Conservation (phyloP, 1,139 yeast genomes). For the Wickerhamomyces sp. region DNA sequence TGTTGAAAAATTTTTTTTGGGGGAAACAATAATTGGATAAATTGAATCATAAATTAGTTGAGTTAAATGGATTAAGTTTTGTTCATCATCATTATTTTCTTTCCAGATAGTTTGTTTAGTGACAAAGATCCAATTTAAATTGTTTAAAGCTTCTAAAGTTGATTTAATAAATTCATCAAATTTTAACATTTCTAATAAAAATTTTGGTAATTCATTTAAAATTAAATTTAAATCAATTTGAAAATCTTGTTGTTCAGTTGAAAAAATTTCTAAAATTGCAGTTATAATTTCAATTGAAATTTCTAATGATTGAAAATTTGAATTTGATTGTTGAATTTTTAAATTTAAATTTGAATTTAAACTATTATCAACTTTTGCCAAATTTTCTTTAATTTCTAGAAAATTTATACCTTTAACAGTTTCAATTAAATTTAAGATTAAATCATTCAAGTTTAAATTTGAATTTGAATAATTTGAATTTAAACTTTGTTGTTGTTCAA, state of each 20-base stretch:
- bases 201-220: constrained; percentile 34
- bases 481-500: too few relatives aligned
- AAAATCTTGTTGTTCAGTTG: constrained; percentile 20
- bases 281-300: constrained; percentile 70
- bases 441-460: constrained; percentile 4
- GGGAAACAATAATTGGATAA: too few relatives aligned
- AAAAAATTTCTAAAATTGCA: constrained; percentile 60
- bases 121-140: constrained; percentile 47
- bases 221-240: constrained; percentile 25
- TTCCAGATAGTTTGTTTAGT: too few relatives aligned
- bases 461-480: too few relatives aligned
- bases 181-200: constrained; percentile 34
- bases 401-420: constrained; percentile 37
- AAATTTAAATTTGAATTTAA: constrained; percentile 36
- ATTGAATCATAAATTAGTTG: too few relatives aligned
- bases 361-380: constrained; percentile 34
- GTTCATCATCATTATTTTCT: too few relatives aligned
- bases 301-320: constrained; percentile 60
- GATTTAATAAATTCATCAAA: constrained; percentile 44
- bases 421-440: constrained; percentile 12
- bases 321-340: constrained; percentile 40
- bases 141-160: constrained; percentile 64
- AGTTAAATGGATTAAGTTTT: too few relatives aligned
- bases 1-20: too few relatives aligned
- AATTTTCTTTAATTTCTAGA: constrained; percentile 31